Conservation (phyloP, 169 alveolate genomes). For the Perkinsus olseni region DNA sequence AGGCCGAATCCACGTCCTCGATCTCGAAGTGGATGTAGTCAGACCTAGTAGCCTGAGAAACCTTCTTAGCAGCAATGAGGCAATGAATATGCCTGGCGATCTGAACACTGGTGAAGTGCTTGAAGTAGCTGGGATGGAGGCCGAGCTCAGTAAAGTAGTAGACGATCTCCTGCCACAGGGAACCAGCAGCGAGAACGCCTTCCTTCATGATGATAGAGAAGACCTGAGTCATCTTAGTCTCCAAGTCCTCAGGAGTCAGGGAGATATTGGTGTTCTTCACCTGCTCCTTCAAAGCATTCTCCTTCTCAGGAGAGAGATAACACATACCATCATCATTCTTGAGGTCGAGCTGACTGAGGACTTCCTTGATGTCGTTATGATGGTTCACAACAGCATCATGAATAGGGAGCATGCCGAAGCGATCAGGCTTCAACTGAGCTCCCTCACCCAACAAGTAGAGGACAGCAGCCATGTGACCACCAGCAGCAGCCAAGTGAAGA, state of each 20-base stretch:
- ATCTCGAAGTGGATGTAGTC: neutral
- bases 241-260: no score
- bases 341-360: no score
- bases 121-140: conserved; percentile 8
- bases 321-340: no score
- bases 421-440: neutral
- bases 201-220: no score
- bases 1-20: neutral
- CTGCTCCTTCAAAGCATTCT: no score
- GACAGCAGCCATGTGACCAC: neutral
- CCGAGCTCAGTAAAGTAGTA: conserved; percentile 4
- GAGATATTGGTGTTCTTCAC: no score
- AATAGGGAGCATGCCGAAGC: conserved; percentile 15
- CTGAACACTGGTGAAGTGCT: neutral
- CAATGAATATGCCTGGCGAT: conserved; percentile 5
- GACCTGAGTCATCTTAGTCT: no score
- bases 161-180: neutral
- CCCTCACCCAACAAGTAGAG: neutral
- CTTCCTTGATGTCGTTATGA: neutral
- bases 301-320: no score
- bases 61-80: neutral
- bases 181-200: no score
- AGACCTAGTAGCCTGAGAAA: neutral
- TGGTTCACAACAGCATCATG: conserved; percentile 2
- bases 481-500: conserved; percentile 8